Base-by-base conservation (phyloP, 2,329 filamentous ascomycete species). In the Fusarium duplospermum region DNA sequence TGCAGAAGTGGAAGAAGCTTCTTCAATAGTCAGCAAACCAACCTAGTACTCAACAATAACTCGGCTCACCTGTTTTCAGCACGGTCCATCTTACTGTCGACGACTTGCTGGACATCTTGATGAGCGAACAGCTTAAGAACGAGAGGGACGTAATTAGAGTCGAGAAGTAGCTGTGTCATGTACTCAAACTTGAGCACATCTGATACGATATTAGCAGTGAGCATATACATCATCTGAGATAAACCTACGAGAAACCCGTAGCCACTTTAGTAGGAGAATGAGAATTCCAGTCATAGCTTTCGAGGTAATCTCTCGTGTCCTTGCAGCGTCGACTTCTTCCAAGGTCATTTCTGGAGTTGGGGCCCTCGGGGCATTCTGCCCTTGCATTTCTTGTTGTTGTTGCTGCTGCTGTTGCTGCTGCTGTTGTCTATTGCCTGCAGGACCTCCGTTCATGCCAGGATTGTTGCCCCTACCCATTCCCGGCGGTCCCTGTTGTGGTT, bases 171-270 rank as follows among this genome's bases (percentile, higher is more conserved):
- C 80, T 99, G 96, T 1, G 95, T 96, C 79, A 99, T 86, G 79
- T 98, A 98, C 83, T 99, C 96, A 76, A 96, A 98, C 81, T 98
- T 98, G 74, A 99, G 86, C 31, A 98, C 90, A 81, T 99, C 94
- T 97, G 71, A 50, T 29, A 16, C 29, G 4, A 65, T 29, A 62
- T 80, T 57, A 81, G 73, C 50, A 54, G 42, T 35, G 10, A 35
- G 20, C 9, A 22, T 35, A 16, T 40, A 16, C 16, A 11, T 27
- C 20, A 35, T 5, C 27, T 13, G 20, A 33, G 24, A 36, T 3
- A 14, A 40, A 81, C 94, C 86, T 86, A 97, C 94, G 96, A 67
- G 95, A 98, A 63, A 97, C 87, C 81, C 98, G 97, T 78, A 98
- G 93, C 96, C 96, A 99, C 83, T 98, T 99, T 70, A 98, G 81